phyloP scores from a whole-genome alignment of 2,329 filamentous ascomycete genomes.

The Sordariomycetes sp. region DNA sequence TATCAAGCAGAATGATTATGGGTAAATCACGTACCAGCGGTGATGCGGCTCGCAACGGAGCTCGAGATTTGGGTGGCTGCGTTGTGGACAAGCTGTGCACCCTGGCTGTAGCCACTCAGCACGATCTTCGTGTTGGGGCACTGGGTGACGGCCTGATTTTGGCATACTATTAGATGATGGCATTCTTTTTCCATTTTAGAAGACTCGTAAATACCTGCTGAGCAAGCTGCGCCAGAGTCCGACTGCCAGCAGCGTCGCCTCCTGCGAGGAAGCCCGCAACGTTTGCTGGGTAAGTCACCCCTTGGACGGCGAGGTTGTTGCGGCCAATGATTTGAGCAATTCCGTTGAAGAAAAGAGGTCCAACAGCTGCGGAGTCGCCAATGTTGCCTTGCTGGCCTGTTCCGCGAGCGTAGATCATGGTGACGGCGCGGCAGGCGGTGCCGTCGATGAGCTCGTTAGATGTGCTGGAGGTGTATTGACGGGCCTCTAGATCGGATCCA shows the following conservation, averaged over 20 bases:
- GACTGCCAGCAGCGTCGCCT: conserved; percentile 32
- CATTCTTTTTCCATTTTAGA: too few species aligned
- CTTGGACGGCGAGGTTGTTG: conserved; percentile 39
- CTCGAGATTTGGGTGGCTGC: conserved; percentile 25
- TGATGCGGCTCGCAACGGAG: conserved; percentile 19
- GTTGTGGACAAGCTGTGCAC: conserved; percentile 30
- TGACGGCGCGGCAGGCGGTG: conserved; percentile 19
- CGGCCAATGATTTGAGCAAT: conserved; percentile 29
- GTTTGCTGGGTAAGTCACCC: conserved; percentile 41
- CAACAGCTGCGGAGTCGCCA: conserved; percentile 28
- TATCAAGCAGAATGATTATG: conserved; percentile 4
- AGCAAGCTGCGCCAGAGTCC: conserved; percentile 24
- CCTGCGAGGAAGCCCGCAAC: conserved; percentile 33
- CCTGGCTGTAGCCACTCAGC: conserved; percentile 36
- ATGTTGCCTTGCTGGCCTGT: conserved; percentile 44
- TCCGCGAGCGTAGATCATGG: conserved; percentile 47
- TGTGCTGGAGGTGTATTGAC: conserved; percentile 3
- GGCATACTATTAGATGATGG: too few species aligned
- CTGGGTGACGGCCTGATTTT: conserved; percentile 23
- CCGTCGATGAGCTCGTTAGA: conserved; percentile 5
- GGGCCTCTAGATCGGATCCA: conserved; percentile 2
- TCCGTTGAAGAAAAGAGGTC: conserved; percentile 39
- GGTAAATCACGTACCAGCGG: conserved; percentile 11
- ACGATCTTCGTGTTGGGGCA: conserved; percentile 36
- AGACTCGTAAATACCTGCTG: conserved; percentile 12